Percentiles rank a stretch among this genome's conserved stretches.
Conservation (phyloP, 2,329 filamentous ascomycete species). For the Cercospora beticola region DNA sequence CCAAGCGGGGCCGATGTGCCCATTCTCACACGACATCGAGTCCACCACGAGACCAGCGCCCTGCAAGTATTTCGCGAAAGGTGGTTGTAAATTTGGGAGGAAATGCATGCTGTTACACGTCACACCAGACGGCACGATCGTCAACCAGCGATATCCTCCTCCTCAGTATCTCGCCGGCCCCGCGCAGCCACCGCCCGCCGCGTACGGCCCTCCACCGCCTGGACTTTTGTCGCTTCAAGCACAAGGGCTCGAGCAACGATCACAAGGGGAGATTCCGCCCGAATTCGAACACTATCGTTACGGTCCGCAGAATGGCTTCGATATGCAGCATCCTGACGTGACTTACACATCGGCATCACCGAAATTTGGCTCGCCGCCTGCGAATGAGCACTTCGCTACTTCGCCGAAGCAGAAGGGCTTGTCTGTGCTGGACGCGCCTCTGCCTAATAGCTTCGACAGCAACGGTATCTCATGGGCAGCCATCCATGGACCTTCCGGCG, state of each 20-base stretch:
- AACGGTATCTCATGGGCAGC: slow-evolving; percentile 92
- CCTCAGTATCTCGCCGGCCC: slow-evolving; percentile 23
- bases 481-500: slow-evolving; percentile 66
- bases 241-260: slow-evolving; percentile 34
- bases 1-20: slow-evolving; percentile 92
- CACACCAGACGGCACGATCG: slow-evolving; percentile 85
- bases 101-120: slow-evolving; percentile 98
- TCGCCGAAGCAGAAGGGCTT: slow-evolving; percentile 68
- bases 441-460: slow-evolving; percentile 93
- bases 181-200: slow-evolving; percentile 19
- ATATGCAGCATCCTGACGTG: slow-evolving; percentile 51
- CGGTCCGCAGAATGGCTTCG: slow-evolving; percentile 31
- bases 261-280: slow-evolving; percentile 28
- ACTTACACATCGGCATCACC: slow-evolving; percentile 58
- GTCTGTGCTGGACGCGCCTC: slow-evolving; percentile 89
- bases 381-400: slow-evolving; percentile 72
- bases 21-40: slow-evolving; percentile 91
- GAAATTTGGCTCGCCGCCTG: slow-evolving; percentile 80
- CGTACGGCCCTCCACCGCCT: slow-evolving; percentile 32
- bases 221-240: slow-evolving; percentile 40
- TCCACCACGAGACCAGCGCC: slow-evolving; percentile 77
- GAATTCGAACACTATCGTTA: slow-evolving; percentile 35
- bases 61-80: slow-evolving; percentile 99
- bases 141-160: slow-evolving; percentile 61
- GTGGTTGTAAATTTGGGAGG: slow-evolving; percentile 97